Evolutionary conservation across 371 early-diverging fungal genomes (phyloP).

Genomic region (Lichtheimia hyalospora): DNA sequence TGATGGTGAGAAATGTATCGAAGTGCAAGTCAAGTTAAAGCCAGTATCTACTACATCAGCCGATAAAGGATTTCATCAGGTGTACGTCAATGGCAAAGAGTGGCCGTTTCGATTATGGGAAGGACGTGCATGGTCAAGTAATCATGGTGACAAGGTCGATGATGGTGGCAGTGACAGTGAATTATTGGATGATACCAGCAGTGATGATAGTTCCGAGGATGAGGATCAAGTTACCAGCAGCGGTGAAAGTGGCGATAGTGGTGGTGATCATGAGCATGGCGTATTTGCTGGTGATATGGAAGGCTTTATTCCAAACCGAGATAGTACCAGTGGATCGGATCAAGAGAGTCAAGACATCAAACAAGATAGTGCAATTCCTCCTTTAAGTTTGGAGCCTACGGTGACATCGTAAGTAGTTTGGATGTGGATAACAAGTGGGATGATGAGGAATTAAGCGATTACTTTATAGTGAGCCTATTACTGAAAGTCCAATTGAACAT

Average conservation of each 20-base stretch:
- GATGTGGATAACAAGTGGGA: no score
- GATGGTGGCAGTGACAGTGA: constrained; percentile 27
- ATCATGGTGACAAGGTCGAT: constrained; percentile 1
- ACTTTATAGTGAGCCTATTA: no score
- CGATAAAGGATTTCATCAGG: constrained; percentile 6
- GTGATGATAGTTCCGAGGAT: no score
- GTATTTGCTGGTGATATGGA: constrained; percentile 41
- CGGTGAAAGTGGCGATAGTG: constrained; percentile 4
- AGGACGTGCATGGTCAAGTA: not conserved
- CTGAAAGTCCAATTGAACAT: not conserved
- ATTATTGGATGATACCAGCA: not conserved
- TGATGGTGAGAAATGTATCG: not conserved
- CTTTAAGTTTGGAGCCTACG: no score
- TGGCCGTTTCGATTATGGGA: constrained; percentile 31
- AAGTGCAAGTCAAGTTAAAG: not conserved
- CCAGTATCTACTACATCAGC: not conserved
- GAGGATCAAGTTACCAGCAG: not conserved
- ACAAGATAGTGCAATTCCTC: not conserved
- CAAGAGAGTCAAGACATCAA: not conserved
- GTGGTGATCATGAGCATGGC: constrained; percentile 45
- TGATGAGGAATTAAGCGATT: no score
- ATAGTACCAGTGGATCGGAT: not conserved
- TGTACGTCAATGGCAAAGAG: constrained; percentile 29
- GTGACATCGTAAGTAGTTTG: no score
- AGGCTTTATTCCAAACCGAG: constrained; percentile 20